Evolutionary conservation across 805 yeast species (phyloP).

Genomic region (Debaryomyces tyrocola): DNA sequence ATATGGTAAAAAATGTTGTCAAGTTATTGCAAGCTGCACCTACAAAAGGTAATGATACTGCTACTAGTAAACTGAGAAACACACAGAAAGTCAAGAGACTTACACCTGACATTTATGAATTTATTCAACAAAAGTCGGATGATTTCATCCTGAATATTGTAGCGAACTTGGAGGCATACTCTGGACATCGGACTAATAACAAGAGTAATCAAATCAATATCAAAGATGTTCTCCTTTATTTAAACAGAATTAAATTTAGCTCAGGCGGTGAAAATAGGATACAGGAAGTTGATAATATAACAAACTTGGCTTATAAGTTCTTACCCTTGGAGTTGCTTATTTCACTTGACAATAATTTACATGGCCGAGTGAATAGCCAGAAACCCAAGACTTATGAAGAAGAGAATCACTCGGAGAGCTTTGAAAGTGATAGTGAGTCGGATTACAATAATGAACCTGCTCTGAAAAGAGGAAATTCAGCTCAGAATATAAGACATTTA

Average conservation of each 20-base stretch:
- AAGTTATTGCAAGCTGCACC: conserved; percentile 5
- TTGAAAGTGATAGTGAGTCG: not conserved
- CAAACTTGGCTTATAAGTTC: conserved; percentile 31
- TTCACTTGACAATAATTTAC: conserved; percentile 31
- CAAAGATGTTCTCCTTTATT: conserved; percentile 34
- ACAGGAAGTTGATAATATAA: conserved; percentile 20
- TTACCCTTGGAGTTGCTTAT: conserved; percentile 38
- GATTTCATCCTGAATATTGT: conserved; percentile 30
- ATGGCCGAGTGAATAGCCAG: not conserved
- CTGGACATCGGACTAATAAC: conserved; percentile 27
- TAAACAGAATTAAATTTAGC: conserved; percentile 29
- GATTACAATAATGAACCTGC: not conserved
- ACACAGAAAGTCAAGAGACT: conserved; percentile 3
- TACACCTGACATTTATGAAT: conserved; percentile 12
- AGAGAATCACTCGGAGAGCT: not conserved
- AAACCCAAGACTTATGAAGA: not conserved
- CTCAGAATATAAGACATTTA: not conserved
- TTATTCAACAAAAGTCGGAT: conserved; percentile 29
- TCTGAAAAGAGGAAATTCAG: not conserved
- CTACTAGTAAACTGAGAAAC: conserved; percentile 4
- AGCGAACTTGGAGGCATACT: conserved; percentile 35
- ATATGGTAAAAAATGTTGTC: conserved; percentile 17
- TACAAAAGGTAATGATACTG: not conserved
- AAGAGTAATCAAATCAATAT: conserved; percentile 23
- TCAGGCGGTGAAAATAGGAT: conserved; percentile 8